Evolutionary conservation across 371 early-diverging fungal species (phyloP).

Genomic region (Mucor plumbeus): DNA sequence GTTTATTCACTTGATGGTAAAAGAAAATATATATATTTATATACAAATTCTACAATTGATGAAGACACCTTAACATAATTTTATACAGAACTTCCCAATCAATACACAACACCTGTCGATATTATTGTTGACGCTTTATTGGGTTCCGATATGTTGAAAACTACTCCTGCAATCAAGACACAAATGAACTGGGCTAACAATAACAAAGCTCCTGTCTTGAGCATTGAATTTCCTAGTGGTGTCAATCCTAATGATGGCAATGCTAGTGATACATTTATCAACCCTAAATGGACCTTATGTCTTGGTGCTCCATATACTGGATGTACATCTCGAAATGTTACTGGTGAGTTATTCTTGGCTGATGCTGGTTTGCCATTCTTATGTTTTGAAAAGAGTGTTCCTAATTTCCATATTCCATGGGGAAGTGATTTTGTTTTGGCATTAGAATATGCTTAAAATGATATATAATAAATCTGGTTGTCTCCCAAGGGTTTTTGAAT

Average conservation of each 20-base stretch:
- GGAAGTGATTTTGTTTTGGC: slow-evolving; percentile 77
- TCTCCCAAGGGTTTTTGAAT: too few species aligned
- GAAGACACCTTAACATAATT: neutral
- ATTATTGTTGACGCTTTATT: slow-evolving; percentile 80
- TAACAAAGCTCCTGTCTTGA: slow-evolving; percentile 72
- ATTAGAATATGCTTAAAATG: slow-evolving; percentile 54
- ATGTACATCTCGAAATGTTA: slow-evolving; percentile 57
- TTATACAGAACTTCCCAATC: slow-evolving; percentile 51
- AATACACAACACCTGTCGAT: slow-evolving; percentile 70
- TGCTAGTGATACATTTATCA: slow-evolving; percentile 37
- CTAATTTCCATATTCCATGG: slow-evolving; percentile 71
- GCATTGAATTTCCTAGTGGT: slow-evolving; percentile 80
- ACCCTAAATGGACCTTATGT: slow-evolving; percentile 79
- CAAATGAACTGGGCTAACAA: slow-evolving; percentile 80
- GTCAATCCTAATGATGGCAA: slow-evolving; percentile 60
- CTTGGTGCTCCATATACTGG: slow-evolving; percentile 78
- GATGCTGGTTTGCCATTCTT: slow-evolving; percentile 75
- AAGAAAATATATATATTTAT: too few species aligned
- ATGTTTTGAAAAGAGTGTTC: slow-evolving; percentile 62
- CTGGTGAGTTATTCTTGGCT: slow-evolving; percentile 79
- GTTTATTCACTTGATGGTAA: slow-evolving; percentile 41
- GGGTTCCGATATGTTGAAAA: slow-evolving; percentile 45
- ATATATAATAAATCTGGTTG: too few species aligned
- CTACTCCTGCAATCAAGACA: slow-evolving; percentile 8
- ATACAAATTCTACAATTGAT: neutral